These are phyloP conservation scores for Penicillium janthinellum DNA, from an alignment of 2,329 filamentous ascomycete genomes.

Conservation along the genomic window DNA sequence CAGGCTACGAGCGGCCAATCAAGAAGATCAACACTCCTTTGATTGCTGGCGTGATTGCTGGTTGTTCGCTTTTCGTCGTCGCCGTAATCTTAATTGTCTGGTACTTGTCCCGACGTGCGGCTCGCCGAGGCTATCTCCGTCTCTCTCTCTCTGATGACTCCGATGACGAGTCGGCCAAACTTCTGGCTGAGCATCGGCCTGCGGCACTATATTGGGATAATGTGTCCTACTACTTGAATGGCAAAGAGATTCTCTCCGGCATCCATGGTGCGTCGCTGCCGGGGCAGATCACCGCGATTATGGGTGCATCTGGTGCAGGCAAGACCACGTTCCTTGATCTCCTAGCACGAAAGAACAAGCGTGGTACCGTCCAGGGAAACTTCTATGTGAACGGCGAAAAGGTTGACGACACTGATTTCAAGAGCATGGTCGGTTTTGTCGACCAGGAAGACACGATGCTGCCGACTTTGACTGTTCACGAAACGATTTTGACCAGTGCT, in stretches of 20 bases:
- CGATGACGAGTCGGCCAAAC: conserved; percentile 80
- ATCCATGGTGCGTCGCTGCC: conserved; percentile 87
- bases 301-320: conserved; percentile 95
- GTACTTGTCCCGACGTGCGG: conserved; percentile 79
- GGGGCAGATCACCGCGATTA: conserved; percentile 95
- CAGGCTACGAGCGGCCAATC: conserved; percentile 82
- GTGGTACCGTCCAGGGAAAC: conserved; percentile 73
- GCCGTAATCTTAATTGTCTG: conserved; percentile 79
- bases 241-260: conserved; percentile 77
- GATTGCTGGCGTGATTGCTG: conserved; percentile 90
- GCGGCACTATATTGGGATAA: conserved; percentile 86
- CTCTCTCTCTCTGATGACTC: conserved; percentile 82
- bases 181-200: conserved; percentile 90
- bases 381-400: conserved; percentile 95
- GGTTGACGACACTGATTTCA: conserved; percentile 80
- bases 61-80: conserved; percentile 83
- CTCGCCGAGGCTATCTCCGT: conserved; percentile 63
- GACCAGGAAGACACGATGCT: conserved; percentile 98
- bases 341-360: conserved; percentile 93
- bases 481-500: conserved; percentile 94
- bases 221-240: conserved; percentile 82
- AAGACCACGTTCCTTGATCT: conserved; percentile 98
- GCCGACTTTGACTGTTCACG: conserved; percentile 92
- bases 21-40: conserved; percentile 97
- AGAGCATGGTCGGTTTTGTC: conserved; percentile 91